A percentile compares a stretch with the other conserved stretches of the same genome.
phyloP scores from a whole-genome alignment of 148 eudicot species.

The Amaranthus hypochondriacus region DNA sequence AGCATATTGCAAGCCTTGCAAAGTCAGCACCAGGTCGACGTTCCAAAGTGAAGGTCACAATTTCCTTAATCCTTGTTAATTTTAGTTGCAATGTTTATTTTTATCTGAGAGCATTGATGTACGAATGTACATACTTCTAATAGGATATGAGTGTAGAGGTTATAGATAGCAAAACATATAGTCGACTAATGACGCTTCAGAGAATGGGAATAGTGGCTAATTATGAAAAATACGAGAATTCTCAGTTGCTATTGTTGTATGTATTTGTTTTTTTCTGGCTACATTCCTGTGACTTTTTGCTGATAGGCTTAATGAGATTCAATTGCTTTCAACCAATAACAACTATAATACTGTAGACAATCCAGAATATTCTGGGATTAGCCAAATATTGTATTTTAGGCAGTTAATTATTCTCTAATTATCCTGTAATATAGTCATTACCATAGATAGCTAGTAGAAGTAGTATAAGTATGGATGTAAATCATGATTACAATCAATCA shows the following conservation, averaged over 20 bases:
- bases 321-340: too few relatives aligned
- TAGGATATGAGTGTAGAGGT: conserved; percentile 99
- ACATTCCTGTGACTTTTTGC: neutral
- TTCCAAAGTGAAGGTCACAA: conserved; percentile 69
- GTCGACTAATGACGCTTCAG: conserved; percentile 97
- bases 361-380: too few relatives aligned
- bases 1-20: conserved; percentile 53
- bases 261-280: conserved; percentile 31
- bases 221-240: conserved; percentile 92
- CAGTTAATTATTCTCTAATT: too few relatives aligned
- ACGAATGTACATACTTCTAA: conserved; percentile 15
- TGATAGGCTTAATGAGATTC: neutral
- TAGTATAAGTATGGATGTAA: too few relatives aligned
- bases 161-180: conserved; percentile 94
- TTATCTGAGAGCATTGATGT: conserved; percentile 10
- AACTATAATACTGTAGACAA: too few relatives aligned
- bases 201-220: conserved; percentile 95
- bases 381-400: too few relatives aligned
- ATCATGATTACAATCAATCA: too few relatives aligned
- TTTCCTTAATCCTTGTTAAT: neutral
- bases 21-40: conserved; percentile 53
- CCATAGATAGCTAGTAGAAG: too few relatives aligned
- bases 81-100: conserved; percentile 3
- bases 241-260: conserved; percentile 84
- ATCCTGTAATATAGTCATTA: too few relatives aligned